These are phyloP conservation scores for Venturia oleaginea DNA, from an alignment of 2,329 filamentous ascomycete species.

Conservation along the genomic window DNA sequence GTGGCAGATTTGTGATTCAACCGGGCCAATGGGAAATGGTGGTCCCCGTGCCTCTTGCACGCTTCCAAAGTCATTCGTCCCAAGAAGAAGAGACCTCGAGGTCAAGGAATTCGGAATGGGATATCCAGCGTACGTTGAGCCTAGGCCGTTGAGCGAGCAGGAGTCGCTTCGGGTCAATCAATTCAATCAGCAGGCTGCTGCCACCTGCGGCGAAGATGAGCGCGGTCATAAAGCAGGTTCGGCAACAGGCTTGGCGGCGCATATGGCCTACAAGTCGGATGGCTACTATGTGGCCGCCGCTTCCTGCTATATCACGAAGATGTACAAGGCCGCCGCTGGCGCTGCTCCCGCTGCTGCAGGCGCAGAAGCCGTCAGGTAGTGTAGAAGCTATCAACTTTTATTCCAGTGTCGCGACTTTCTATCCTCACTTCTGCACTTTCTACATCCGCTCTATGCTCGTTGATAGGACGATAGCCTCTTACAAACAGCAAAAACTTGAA, in stretches of 20 bases:
- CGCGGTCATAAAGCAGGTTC: not conserved
- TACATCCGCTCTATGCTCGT: too few species aligned
- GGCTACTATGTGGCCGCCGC: conserved; percentile 5
- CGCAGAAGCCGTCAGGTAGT: too few species aligned
- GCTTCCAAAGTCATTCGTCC: not conserved
- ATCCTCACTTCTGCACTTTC: too few species aligned
- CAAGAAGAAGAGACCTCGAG: not conserved
- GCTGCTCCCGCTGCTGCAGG: not conserved
- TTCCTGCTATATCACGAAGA: conserved; percentile 5
- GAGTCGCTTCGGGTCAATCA: not conserved
- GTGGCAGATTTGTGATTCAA: not conserved
- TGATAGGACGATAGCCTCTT: too few species aligned
- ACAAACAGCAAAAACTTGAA: too few species aligned
- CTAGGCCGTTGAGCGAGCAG: not conserved
- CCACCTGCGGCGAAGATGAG: conserved; percentile 3
- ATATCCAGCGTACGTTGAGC: not conserved
- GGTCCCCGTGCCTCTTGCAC: conserved; percentile 1
- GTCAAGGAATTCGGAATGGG: not conserved
- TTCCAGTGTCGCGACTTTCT: too few species aligned
- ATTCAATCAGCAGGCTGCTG: not conserved
- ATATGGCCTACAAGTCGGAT: conserved; percentile 8
- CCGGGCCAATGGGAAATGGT: not conserved
- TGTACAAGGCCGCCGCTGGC: not conserved
- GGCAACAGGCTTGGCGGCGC: not conserved
- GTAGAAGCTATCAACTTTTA: too few species aligned